Conservation (phyloP, 495 filamentous ascomycete species). For the Neurospora sp. region DNA sequence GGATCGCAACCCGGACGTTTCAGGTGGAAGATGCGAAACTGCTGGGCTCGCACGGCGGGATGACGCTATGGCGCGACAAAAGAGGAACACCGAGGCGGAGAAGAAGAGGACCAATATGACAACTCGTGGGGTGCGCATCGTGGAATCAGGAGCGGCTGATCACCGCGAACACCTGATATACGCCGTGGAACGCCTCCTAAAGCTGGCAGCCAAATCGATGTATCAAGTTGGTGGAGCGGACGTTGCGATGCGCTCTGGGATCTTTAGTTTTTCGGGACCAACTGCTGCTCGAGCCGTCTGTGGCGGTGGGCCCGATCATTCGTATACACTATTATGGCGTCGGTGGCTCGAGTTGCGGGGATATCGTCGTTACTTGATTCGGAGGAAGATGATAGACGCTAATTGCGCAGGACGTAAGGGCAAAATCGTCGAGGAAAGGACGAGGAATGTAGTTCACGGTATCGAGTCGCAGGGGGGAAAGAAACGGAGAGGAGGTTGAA, state of each 20-base stretch:
- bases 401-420: background rate
- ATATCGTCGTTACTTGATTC: background rate
- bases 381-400: background rate
- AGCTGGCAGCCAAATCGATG: background rate
- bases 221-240: background rate
- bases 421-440: background rate
- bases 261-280: background rate
- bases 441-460: background rate
- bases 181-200: background rate
- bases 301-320: background rate
- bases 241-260: background rate
- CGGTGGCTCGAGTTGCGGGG: background rate
- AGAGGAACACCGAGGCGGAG: slow-evolving; percentile 36
- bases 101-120: slow-evolving; percentile 37
- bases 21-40: slow-evolving; percentile 15
- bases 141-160: slow-evolving; percentile 3
- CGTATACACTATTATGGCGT: background rate
- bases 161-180: background rate
- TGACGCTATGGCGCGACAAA: slow-evolving; percentile 33
- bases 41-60: slow-evolving; percentile 15
- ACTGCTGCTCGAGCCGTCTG: slow-evolving; percentile 2
- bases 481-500: background rate
- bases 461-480: background rate
- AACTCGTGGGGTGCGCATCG: slow-evolving; percentile 38
- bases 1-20: slow-evolving; percentile 25